Evolutionary conservation across 345 rosid genomes (phyloP).

Genomic region (Rhodamnia rubescens): DNA sequence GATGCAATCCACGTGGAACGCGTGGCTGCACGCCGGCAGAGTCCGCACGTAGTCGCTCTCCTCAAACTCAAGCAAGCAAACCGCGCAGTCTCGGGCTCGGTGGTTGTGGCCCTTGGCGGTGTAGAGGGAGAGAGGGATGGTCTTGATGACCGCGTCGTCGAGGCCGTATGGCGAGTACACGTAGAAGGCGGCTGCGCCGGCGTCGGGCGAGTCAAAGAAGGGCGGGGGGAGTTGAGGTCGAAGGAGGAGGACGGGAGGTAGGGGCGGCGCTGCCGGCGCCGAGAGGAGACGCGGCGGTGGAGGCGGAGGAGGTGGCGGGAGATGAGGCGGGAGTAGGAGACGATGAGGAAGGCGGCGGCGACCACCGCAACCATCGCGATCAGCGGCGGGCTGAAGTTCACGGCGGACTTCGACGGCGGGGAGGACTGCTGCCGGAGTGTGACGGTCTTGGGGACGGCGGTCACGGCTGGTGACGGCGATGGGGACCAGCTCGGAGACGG

Average conservation of each 20-base stretch:
- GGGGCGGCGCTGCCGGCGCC: conserved; percentile 27
- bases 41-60: conserved; percentile 74
- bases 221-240: conserved; percentile 41
- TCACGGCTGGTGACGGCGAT: neutral
- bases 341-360: conserved; percentile 62
- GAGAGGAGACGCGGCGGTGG: conserved; percentile 29
- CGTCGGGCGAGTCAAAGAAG: conserved; percentile 40
- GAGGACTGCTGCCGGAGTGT: conserved; percentile 1
- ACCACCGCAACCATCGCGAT: conserved; percentile 87
- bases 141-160: conserved; percentile 78
- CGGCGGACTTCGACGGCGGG: conserved; percentile 23
- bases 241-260: conserved; percentile 37
- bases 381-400: conserved; percentile 82
- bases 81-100: conserved; percentile 58
- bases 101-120: conserved; percentile 12
- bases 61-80: conserved; percentile 80
- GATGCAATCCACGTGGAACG: conserved; percentile 92
- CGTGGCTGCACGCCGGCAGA: conserved; percentile 72
- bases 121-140: conserved; percentile 64
- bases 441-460: conserved; percentile 4
- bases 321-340: conserved; percentile 73
- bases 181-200: conserved; percentile 31
- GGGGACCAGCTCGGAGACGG: conserved; percentile 1
- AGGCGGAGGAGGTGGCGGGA: conserved; percentile 50
- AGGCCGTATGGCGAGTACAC: conserved; percentile 60